phyloP scores from a whole-genome alignment of 1,284 basidiomycete genomes.

The Phellopilus nigrolimitatus region DNA sequence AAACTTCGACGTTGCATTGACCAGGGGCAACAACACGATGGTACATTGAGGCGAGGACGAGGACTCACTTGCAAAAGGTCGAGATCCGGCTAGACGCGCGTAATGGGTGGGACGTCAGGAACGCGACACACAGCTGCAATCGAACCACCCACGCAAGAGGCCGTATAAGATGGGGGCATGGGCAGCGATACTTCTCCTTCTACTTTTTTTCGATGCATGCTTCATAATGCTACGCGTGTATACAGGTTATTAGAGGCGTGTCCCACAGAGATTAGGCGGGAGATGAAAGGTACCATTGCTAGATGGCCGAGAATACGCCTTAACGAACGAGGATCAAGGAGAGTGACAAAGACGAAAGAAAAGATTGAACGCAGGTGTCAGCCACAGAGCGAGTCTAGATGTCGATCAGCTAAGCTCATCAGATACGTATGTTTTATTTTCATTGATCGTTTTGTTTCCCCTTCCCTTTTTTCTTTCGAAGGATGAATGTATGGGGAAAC shows the following conservation, averaged over 20 bases:
- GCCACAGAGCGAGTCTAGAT: not conserved
- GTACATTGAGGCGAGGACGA: no score
- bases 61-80: no score
- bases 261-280: slow-evolving; percentile 13
- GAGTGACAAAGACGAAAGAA: not conserved
- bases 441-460: no score
- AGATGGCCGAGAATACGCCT: slow-evolving; percentile 10
- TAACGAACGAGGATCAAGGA: not conserved
- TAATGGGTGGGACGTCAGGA: no score
- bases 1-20: no score
- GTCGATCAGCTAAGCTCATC: no score
- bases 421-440: no score
- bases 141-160: not conserved
- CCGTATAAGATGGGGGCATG: not conserved
- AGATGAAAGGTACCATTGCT: slow-evolving; percentile 5
- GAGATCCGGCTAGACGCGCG: no score
- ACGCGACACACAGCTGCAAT: no score
- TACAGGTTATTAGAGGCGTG: not conserved
- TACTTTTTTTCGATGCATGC: not conserved
- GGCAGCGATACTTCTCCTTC: not conserved
- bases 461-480: no score
- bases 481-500: no score
- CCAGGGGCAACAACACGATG: no score
- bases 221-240: slow-evolving; percentile 5
- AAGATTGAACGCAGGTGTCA: not conserved